These are phyloP conservation scores for Kodamaea arcana DNA, from an alignment of 1,139 yeast species.

Conservation along the genomic window DNA sequence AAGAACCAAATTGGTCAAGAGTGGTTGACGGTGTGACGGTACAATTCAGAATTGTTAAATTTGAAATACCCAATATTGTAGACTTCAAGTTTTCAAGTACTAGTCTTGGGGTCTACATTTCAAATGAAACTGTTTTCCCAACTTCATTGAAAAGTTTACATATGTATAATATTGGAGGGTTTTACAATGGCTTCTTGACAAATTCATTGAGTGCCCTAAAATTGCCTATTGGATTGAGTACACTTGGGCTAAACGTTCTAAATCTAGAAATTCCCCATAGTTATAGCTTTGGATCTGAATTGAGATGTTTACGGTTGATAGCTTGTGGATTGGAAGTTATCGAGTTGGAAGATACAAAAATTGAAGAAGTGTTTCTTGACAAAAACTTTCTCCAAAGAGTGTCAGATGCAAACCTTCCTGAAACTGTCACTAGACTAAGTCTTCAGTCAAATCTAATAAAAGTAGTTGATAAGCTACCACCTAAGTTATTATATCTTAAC, in stretches of 20 bases:
- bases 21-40: background rate
- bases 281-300: background rate
- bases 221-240: constrained; percentile 2
- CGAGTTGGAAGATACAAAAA: background rate
- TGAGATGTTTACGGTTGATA: background rate
- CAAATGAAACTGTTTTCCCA: constrained; percentile 1
- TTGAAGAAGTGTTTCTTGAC: background rate
- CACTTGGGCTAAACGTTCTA: background rate
- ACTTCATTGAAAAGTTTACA: constrained; percentile 1
- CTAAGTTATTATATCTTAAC: no score
- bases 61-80: background rate
- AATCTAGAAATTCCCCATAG: background rate
- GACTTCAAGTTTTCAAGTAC: background rate
- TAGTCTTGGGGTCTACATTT: background rate
- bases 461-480: no score
- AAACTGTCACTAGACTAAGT: no score
- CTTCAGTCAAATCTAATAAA: no score
- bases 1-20: background rate
- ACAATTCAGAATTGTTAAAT: background rate
- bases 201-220: constrained; percentile 1
- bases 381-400: background rate
- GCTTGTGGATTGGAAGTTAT: background rate
- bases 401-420: background rate
- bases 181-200: no score
- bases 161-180: constrained; percentile 3